These are phyloP conservation scores for Heimioporus sp. DNA, from an alignment of 768 basidiomycete species.

Conservation along the genomic window DNA sequence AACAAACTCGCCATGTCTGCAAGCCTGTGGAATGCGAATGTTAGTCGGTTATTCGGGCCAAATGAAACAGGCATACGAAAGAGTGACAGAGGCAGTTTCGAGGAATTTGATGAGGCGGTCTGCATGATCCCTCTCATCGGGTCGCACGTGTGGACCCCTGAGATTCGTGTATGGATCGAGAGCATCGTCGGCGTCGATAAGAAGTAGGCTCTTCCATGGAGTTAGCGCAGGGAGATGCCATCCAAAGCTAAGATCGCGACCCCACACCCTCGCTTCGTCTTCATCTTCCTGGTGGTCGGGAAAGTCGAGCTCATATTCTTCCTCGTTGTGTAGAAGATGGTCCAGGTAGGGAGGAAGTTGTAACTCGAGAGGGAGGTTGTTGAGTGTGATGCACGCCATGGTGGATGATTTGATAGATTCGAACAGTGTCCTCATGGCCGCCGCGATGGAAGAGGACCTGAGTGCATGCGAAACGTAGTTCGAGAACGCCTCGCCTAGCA, in stretches of 20 bases:
- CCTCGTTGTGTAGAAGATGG: slow-evolving; percentile 62
- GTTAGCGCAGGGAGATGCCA: slow-evolving; percentile 72
- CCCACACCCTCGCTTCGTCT: slow-evolving; percentile 55
- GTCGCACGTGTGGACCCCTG: slow-evolving; percentile 53
- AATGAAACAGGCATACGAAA: slow-evolving; percentile 56
- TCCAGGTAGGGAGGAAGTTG: slow-evolving; percentile 85
- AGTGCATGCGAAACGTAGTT: slow-evolving; percentile 58
- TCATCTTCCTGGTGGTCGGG: slow-evolving; percentile 52
- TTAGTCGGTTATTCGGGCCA: background rate
- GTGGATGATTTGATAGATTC: slow-evolving; percentile 73
- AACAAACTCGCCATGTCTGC: slow-evolving; percentile 77
- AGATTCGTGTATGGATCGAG: slow-evolving; percentile 61
- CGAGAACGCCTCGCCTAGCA: slow-evolving; percentile 57
- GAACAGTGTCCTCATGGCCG: slow-evolving; percentile 77
- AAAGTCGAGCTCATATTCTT: slow-evolving; percentile 53
- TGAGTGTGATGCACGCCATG: slow-evolving; percentile 76
- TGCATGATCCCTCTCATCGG: slow-evolving; percentile 65
- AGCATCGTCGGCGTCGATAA: slow-evolving; percentile 61
- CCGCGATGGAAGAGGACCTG: slow-evolving; percentile 65
- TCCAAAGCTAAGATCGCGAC: slow-evolving; percentile 62
- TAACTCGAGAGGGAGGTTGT: slow-evolving; percentile 77
- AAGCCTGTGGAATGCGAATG: slow-evolving; percentile 42
- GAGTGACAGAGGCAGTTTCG: slow-evolving; percentile 66
- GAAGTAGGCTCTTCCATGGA: slow-evolving; percentile 91
- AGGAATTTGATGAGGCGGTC: slow-evolving; percentile 76